Conservation (phyloP, 345 rosid genomes). For the Salix dunnii region DNA sequence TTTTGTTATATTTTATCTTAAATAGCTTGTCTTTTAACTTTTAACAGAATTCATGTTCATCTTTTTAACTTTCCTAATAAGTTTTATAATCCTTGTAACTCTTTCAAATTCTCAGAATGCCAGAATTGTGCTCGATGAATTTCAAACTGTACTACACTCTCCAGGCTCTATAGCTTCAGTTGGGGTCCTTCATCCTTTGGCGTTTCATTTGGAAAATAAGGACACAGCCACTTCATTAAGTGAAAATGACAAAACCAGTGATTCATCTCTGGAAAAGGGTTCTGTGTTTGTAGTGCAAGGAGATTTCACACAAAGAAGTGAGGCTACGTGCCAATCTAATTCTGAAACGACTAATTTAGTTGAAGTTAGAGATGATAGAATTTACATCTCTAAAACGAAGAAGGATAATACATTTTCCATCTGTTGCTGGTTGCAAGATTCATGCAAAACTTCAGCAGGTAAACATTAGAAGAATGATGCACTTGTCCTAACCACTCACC, state of each 20-base stretch:
- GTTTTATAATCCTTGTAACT: constrained; percentile 6
- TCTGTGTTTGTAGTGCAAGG: constrained; percentile 63
- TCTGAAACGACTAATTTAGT: constrained; percentile 32
- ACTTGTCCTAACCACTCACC: neutral
- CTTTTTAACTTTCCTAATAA: neutral
- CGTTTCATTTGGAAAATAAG: constrained; percentile 73
- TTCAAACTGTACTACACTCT: constrained; percentile 70
- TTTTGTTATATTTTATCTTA: neutral
- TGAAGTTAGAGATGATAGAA: constrained; percentile 38
- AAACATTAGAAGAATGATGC: constrained; percentile 10
- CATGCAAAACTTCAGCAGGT: constrained; percentile 57
- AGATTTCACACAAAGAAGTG: constrained; percentile 36
- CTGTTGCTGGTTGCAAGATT: constrained; percentile 76
- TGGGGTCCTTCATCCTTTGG: constrained; percentile 78
- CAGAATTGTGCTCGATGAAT: constrained; percentile 79
- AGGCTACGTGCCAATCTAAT: constrained; percentile 25
- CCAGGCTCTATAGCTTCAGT: constrained; percentile 88
- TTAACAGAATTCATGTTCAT: neutral
- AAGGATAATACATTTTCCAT: constrained; percentile 59
- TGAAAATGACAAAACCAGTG: constrained; percentile 11
- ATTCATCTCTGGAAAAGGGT: constrained; percentile 28
- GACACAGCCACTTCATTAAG: constrained; percentile 21
- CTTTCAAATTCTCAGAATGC: constrained; percentile 54
- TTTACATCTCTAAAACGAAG: constrained; percentile 48
- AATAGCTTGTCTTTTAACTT: neutral